Percentiles rank a stretch among this genome's conserved stretches.
phyloP scores from a whole-genome alignment of 2,329 filamentous ascomycete genomes.

The Sporothrix protearum region DNA sequence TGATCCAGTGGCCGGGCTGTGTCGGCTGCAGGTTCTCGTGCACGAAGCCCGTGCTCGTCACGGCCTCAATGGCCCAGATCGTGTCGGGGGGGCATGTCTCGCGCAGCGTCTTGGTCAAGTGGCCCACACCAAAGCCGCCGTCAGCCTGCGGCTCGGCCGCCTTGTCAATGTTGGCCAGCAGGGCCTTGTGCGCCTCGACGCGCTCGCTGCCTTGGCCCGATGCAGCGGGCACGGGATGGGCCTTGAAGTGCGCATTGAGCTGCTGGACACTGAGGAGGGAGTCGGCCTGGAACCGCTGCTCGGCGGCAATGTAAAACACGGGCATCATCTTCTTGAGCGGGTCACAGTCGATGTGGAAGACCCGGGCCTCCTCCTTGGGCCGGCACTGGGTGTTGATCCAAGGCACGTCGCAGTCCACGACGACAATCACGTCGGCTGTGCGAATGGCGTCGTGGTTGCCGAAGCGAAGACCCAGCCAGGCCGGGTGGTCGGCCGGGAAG shows the following conservation, averaged over 20 bases:
- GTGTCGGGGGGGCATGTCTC: conserved; percentile 47
- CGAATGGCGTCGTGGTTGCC: conserved; percentile 70
- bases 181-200: conserved; percentile 54
- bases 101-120: conserved; percentile 40
- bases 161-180: conserved; percentile 57
- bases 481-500: conserved; percentile 68
- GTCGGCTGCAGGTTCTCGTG: conserved; percentile 65
- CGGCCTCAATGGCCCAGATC: conserved; percentile 71
- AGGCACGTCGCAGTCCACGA: conserved; percentile 85
- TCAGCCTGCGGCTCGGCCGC: conserved; percentile 56
- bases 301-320: conserved; percentile 65
- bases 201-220: conserved; percentile 51
- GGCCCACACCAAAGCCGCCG: conserved; percentile 57
- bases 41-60: conserved; percentile 64
- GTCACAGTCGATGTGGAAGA: conserved; percentile 64
- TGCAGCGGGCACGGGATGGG: conserved; percentile 41
- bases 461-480: conserved; percentile 67
- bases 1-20: conserved; percentile 50
- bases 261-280: conserved; percentile 64
- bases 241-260: conserved; percentile 58
- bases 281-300: conserved; percentile 64
- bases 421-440: conserved; percentile 77
- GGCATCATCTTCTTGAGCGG: conserved; percentile 70
- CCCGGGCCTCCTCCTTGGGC: conserved; percentile 49
- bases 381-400: conserved; percentile 80